Percentiles rank a stretch among this genome's conserved stretches.
Conservation (phyloP, 768 basidiomycete genomes). For the Leccinellum luteum region DNA sequence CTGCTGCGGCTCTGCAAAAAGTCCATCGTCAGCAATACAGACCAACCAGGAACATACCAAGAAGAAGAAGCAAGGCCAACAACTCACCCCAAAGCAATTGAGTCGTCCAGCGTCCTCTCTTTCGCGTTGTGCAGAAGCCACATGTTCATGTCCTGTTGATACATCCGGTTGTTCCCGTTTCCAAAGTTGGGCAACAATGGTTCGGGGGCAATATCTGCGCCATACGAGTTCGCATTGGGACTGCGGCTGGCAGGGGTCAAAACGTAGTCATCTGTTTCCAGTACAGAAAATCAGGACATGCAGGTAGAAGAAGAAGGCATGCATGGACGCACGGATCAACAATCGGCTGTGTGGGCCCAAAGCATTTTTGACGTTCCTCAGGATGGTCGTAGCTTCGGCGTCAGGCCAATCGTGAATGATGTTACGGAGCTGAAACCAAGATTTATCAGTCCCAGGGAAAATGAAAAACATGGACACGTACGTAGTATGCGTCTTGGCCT, state of each 20-base stretch:
- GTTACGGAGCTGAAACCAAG: slow-evolving; percentile 21
- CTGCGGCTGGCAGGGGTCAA: slow-evolving; percentile 12
- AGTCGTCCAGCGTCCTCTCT: slow-evolving; percentile 43
- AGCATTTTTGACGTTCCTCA: slow-evolving; percentile 28
- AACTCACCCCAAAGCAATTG: slow-evolving; percentile 33
- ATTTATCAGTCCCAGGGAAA: neutral
- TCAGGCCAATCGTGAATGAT: slow-evolving; percentile 39
- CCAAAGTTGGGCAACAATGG: slow-evolving; percentile 50
- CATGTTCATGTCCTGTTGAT: slow-evolving; percentile 48
- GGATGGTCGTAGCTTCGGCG: slow-evolving; percentile 29
- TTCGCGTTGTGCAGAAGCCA: slow-evolving; percentile 40
- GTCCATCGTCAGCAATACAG: neutral
- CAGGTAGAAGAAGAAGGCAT: neutral
- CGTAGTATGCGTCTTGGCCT: slow-evolving; percentile 26
- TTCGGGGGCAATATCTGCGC: slow-evolving; percentile 36
- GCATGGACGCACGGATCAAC: slow-evolving; percentile 31
- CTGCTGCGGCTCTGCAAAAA: slow-evolving; percentile 14
- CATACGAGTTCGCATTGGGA: slow-evolving; percentile 2
- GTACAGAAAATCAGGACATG: neutral
- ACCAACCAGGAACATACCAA: neutral
- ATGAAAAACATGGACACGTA: neutral
- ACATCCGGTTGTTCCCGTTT: slow-evolving; percentile 37
- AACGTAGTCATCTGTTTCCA: slow-evolving; percentile 22
- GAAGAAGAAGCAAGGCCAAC: neutral
- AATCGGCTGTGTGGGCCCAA: slow-evolving; percentile 31